These are phyloP conservation scores for Davidsoniella neocaledoniae DNA, from an alignment of 2,329 filamentous ascomycete species.

Conservation along the genomic window DNA sequence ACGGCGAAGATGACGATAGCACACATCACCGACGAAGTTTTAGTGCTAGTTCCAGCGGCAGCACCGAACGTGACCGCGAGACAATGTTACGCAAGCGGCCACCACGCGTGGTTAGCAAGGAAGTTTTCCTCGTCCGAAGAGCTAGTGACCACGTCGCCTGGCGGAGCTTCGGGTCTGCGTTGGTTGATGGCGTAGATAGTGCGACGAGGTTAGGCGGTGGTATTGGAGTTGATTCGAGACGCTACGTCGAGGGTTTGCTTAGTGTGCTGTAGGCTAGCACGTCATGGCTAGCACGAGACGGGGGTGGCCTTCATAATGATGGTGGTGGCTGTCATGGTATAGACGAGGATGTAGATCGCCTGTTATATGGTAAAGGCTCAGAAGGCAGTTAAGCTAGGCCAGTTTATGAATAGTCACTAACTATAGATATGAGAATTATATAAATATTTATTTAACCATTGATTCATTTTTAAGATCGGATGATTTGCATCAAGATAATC, in stretches of 20 bases:
- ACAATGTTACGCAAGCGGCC: not conserved
- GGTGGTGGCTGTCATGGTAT: not conserved
- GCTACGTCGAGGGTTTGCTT: constrained; percentile 57
- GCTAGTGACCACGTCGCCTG: constrained; percentile 38
- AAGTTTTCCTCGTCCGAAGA: constrained; percentile 43
- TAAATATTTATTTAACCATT: not conserved
- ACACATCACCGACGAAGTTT: not conserved
- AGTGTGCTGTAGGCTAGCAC: constrained; percentile 20
- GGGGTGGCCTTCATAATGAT: not conserved
- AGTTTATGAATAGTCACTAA: no score
- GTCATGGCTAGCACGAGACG: constrained; percentile 2
- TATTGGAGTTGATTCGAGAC: constrained; percentile 60
- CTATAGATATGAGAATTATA: no score
- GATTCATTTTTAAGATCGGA: not conserved
- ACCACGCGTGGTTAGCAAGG: constrained; percentile 27
- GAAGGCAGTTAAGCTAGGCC: no score
- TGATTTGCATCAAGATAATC: no score
- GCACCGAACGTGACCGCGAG: not conserved
- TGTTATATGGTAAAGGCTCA: not conserved
- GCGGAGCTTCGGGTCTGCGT: constrained; percentile 20
- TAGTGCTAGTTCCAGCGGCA: constrained; percentile 14
- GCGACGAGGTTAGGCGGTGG: constrained; percentile 48
- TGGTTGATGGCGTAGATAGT: constrained; percentile 20
- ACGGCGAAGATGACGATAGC: constrained; percentile 11
- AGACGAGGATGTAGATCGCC: not conserved